phyloP scores from a whole-genome alignment of 164 flowering plant species.

The Chimonanthus salicifolius region DNA sequence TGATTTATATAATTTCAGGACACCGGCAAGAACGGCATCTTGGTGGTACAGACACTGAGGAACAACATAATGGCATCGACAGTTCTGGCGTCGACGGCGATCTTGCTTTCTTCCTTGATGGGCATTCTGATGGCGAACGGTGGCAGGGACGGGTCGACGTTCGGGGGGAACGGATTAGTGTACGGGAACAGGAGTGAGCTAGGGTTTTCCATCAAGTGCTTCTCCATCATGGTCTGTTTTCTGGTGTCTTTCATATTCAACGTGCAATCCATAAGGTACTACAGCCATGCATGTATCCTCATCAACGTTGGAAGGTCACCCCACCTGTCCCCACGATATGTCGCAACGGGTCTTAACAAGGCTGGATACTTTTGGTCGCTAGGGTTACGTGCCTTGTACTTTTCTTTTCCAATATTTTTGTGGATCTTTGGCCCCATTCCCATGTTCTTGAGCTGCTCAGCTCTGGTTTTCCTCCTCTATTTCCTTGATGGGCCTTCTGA shows the following conservation, averaged over 20 bases:
- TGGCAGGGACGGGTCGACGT: background rate
- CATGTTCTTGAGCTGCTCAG: constrained; percentile 51
- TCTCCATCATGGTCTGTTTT: constrained; percentile 64
- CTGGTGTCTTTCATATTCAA: constrained; percentile 63
- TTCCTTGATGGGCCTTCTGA: constrained; percentile 48
- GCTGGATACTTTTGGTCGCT: constrained; percentile 87
- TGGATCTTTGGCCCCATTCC: constrained; percentile 94
- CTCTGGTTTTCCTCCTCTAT: constrained; percentile 51
- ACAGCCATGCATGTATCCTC: constrained; percentile 83
- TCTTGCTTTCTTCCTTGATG: constrained; percentile 73
- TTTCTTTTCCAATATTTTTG: constrained; percentile 74
- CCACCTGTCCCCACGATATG: constrained; percentile 48
- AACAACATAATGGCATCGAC: constrained; percentile 98
- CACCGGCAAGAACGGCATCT: constrained; percentile 56
- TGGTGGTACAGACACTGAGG: constrained; percentile 76
- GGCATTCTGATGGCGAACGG: constrained; percentile 55
- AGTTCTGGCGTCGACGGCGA: constrained; percentile 71
- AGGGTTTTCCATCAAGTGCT: constrained; percentile 57
- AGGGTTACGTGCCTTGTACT: constrained; percentile 73
- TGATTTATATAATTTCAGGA: constrained; percentile 32
- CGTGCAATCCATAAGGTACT: constrained; percentile 82
- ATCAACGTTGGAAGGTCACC: constrained; percentile 52
- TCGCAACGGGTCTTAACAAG: constrained; percentile 43
- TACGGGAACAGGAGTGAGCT: constrained; percentile 48
- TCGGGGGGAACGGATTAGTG: constrained; percentile 7